These are phyloP conservation scores for Umbilicus rupestris DNA, from an alignment of 164 flowering plant genomes.

Conservation along the genomic window DNA sequence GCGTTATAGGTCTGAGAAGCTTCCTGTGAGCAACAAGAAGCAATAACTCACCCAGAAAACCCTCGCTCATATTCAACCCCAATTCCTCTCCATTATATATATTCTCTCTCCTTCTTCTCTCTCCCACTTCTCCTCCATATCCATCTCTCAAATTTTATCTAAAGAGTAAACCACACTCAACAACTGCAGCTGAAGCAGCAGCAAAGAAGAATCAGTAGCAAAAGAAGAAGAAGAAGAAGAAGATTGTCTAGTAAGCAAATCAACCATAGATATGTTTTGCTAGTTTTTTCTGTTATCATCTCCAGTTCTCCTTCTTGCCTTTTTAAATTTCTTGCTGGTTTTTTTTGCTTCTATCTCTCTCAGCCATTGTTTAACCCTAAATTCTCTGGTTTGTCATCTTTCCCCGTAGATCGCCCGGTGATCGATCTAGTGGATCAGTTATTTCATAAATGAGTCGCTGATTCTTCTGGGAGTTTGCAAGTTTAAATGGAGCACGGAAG, in stretches of 20 bases:
- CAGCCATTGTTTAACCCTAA: neutral
- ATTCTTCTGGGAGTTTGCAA: neutral
- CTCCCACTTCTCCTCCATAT: neutral
- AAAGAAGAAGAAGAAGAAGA: neutral
- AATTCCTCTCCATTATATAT: constrained; percentile 4
- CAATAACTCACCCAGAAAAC: neutral
- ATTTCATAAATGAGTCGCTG: neutral
- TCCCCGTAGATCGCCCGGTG: too few species aligned
- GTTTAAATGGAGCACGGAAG: neutral
- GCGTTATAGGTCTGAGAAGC: neutral
- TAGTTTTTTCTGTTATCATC: neutral
- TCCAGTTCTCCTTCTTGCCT: neutral
- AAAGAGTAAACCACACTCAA: neutral
- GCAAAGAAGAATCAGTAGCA: neutral
- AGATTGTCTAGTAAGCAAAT: neutral
- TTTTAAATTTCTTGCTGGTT: neutral
- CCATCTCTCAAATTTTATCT: neutral
- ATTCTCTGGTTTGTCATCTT: neutral
- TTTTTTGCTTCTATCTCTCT: neutral
- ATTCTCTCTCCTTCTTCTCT: neutral
- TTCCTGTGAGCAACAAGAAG: neutral
- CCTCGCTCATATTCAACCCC: neutral
- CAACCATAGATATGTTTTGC: too few species aligned
- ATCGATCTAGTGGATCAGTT: too few species aligned
- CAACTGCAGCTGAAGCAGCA: neutral